Conservation (phyloP, 2,329 filamentous ascomycete species). For the Sarocladium oryzae region DNA sequence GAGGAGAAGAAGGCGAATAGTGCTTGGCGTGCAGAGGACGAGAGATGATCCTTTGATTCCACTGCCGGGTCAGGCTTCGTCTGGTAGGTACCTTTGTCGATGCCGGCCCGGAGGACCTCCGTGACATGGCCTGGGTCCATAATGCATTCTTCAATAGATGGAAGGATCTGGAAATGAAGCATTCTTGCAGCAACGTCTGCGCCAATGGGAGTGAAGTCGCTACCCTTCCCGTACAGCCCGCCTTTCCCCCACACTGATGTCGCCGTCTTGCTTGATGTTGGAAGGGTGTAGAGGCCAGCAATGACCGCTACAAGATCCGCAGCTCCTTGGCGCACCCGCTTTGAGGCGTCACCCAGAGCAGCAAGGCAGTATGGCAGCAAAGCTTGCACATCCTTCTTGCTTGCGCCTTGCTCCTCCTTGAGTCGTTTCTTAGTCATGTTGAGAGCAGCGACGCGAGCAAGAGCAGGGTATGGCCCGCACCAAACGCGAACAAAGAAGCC, state of each 20-base stretch:
- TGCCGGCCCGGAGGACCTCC: conserved; percentile 45
- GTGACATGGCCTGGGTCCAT: conserved; percentile 69
- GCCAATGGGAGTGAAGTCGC: conserved; percentile 8
- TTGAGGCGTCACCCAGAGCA: conserved; percentile 68
- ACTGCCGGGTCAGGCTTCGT: conserved; percentile 25
- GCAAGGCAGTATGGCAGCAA: conserved; percentile 75
- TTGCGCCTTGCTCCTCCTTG: conserved; percentile 37
- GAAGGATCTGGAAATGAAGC: conserved; percentile 61
- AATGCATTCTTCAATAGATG: conserved; percentile 76
- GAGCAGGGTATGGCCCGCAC: conserved; percentile 62
- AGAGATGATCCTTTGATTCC: conserved; percentile 48
- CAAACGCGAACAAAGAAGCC: conserved; percentile 72
- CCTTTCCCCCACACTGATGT: conserved; percentile 50
- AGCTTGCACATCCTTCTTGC: conserved; percentile 62
- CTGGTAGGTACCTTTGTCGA: conserved; percentile 35
- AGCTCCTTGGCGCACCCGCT: conserved; percentile 69
- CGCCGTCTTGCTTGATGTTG: conserved; percentile 31
- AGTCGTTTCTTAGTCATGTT: conserved; percentile 55
- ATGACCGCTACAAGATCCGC: conserved; percentile 58
- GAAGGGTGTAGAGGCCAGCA: conserved; percentile 37
- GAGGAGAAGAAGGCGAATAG: conserved; percentile 67
- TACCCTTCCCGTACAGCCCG: conserved; percentile 56
- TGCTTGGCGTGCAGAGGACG: conserved; percentile 55
- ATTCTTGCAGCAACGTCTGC: conserved; percentile 20
- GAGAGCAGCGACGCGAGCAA: conserved; percentile 64